Evolutionary conservation across 2,329 filamentous ascomycete species (phyloP).

Genomic region (Colletotrichum sp.): DNA sequence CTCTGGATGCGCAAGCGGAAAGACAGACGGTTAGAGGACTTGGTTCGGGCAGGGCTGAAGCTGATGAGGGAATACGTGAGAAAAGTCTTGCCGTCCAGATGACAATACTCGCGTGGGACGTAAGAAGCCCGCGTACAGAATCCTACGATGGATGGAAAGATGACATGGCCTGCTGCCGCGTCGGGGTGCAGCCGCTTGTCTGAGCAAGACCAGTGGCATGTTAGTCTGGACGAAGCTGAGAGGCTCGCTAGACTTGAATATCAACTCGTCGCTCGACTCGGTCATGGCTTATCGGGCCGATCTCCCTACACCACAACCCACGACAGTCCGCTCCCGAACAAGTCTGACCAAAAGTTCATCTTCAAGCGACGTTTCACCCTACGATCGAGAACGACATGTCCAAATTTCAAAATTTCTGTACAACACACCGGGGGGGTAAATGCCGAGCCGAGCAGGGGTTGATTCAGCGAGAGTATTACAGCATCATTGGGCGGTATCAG

Average conservation of each 20-base stretch:
- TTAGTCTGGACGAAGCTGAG: background rate
- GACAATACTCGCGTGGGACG: conserved; percentile 28
- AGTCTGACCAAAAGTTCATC: background rate
- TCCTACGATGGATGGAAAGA: background rate
- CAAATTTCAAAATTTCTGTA: background rate
- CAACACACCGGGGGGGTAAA: background rate
- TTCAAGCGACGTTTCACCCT: background rate
- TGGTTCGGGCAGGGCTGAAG: conserved; percentile 69
- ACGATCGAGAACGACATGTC: background rate
- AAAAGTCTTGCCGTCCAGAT: conserved; percentile 63
- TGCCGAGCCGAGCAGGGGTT: background rate
- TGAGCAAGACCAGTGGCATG: background rate
- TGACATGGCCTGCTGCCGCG: background rate
- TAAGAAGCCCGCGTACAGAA: background rate
- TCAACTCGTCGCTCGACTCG: background rate
- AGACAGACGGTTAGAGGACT: conserved; percentile 74
- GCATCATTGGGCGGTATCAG: background rate
- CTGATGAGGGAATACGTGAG: conserved; percentile 64
- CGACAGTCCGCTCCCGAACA: background rate
- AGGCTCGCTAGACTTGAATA: background rate
- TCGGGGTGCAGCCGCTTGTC: background rate
- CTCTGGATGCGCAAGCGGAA: conserved; percentile 76
- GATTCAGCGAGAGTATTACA: background rate
- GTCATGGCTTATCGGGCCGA: background rate
- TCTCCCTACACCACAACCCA: background rate